Base-by-base conservation (phyloP, 345 rosid genomes). In the Jatropha curcas region DNA sequence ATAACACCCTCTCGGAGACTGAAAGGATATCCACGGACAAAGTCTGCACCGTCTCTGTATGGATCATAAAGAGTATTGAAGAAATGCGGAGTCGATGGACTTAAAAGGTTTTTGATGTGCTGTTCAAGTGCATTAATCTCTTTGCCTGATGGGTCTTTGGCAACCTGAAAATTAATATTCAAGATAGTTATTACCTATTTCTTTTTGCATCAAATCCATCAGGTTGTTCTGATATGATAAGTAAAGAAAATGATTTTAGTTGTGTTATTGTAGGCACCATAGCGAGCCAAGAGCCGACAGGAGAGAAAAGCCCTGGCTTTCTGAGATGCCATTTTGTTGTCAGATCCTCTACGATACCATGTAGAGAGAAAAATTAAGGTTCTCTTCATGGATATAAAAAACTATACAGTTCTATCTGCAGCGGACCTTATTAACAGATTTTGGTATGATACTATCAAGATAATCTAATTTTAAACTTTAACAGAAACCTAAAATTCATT, bases 51-150 rank as follows among this genome's bases (percentile, higher is more conserved):
- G 52, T 83, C 81, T 57, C 82, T 75, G 77, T 70, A 86, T 24
- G 90, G 90, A 79, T 86, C 88, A 72, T 86, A 84, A 19, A 86
- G 88, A 19, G 90, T 84, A 82, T 86, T 86, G 70, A 86, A 86
- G 71, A 79, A 81, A 64, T n/a, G 6, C 20, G 88, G 86, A 12
- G 88, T 84, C 14, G 86, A 84, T 73, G 90, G 88, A 31, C 78
- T 33, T 4, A 82, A 33, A 56, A 86, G 80, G 76, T 84, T 86
- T 71, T 77, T 79, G 59, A 86, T 82, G 79, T 86, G 90, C 72
- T 82, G 86, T 79, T 84, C 85, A 2, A 84, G 76, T 35, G 83
- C 88, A 75, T 84, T 82, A 76, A 86, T 84, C 45, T 79, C 86
- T 73, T 82, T 77, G 14, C 84, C 86, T 5, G 85, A 79, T 63